Percentiles rank a stretch among this genome's conserved stretches.
phyloP scores from a whole-genome alignment of 2,329 filamentous ascomycete genomes.

The Aspergillus brasiliensis region DNA sequence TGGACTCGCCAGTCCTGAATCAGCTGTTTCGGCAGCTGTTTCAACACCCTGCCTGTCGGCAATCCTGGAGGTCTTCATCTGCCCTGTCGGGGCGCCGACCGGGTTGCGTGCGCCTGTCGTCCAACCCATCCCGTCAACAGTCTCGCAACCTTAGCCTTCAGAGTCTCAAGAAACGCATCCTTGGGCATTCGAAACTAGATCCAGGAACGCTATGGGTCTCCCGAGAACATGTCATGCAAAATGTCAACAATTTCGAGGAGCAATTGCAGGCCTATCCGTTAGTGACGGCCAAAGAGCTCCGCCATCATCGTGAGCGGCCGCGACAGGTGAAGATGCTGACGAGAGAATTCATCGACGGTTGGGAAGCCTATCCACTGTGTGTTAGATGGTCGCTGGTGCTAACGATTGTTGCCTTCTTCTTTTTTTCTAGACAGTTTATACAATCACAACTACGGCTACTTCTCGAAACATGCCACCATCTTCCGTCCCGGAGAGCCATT shows the following conservation, averaged over 20 bases:
- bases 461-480: slow-evolving; percentile 94
- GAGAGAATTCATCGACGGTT: slow-evolving; percentile 95
- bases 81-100: slow-evolving; percentile 24
- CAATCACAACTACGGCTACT: slow-evolving; percentile 93
- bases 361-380: slow-evolving; percentile 24
- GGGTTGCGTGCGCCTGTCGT: slow-evolving; percentile 23
- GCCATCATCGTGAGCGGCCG: slow-evolving; percentile 72
- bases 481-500: slow-evolving; percentile 92
- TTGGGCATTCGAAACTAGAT: too few relatives aligned
- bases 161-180: too few relatives aligned
- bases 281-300: slow-evolving; percentile 80
- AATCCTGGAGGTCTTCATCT: slow-evolving; percentile 51
- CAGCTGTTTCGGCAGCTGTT: slow-evolving; percentile 86
- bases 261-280: slow-evolving; percentile 82
- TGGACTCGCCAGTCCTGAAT: slow-evolving; percentile 80
- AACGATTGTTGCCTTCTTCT: slow-evolving; percentile 1
- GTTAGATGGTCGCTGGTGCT: neutral
- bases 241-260: slow-evolving; percentile 61
- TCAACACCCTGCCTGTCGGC: slow-evolving; percentile 65
- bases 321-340: slow-evolving; percentile 93
- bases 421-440: slow-evolving; percentile 79
- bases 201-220: too few relatives aligned
- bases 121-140: slow-evolving; percentile 31
- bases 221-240: too few relatives aligned
- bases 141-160: slow-evolving; percentile 23